Conservation (phyloP, 441 rosid genomes). For the Euphorbia corollata region DNA sequence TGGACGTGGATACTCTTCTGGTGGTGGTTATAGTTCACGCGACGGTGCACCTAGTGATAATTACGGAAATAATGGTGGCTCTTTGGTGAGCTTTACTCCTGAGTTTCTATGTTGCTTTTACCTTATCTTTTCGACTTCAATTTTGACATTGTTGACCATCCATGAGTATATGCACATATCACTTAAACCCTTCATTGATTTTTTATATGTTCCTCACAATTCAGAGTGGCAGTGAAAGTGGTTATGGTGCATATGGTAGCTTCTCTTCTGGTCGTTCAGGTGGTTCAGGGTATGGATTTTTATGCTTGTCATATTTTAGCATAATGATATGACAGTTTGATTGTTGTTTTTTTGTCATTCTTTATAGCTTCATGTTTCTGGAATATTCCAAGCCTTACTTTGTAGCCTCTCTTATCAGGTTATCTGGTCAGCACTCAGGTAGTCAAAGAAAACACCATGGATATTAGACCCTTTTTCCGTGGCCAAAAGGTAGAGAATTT, state of each 20-base stretch:
- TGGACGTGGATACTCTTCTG: constrained; percentile 53
- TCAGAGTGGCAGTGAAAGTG: constrained; percentile 53
- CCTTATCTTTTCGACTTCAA: not conserved
- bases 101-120: not conserved
- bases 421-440: constrained; percentile 62
- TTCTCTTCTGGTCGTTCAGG: constrained; percentile 71
- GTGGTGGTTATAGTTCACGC: constrained; percentile 65
- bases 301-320: not conserved
- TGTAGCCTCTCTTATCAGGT: constrained; percentile 59
- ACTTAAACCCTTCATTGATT: not conserved
- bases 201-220: constrained; percentile 6
- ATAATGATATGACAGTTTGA: not conserved
- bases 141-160: not conserved
- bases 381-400: constrained; percentile 25
- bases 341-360: not conserved
- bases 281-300: constrained; percentile 58
- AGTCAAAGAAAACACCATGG: constrained; percentile 47
- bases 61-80: constrained; percentile 63
- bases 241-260: constrained; percentile 75
- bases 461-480: constrained; percentile 38
- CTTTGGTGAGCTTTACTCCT: constrained; percentile 38
- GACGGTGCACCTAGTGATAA: constrained; percentile 43
- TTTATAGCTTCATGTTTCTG: constrained; percentile 12
- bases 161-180: not conserved
- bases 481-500: constrained; percentile 36